These are phyloP conservation scores for Penicillium sp. DNA, from an alignment of 2,329 filamentous ascomycete species.

Conservation along the genomic window DNA sequence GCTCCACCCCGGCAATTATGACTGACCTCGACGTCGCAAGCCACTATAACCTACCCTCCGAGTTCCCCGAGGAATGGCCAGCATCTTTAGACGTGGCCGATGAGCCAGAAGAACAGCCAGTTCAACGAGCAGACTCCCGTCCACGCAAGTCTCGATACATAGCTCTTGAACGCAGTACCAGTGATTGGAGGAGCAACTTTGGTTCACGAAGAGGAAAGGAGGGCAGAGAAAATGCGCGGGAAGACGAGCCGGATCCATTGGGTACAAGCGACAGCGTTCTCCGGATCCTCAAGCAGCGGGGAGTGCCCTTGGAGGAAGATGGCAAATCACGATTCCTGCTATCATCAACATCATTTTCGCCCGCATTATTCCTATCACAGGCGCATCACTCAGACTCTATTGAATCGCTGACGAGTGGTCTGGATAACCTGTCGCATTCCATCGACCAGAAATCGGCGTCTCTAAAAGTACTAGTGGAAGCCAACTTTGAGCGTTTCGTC, in stretches of 20 bases:
- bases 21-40: slow-evolving; percentile 79
- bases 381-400: slow-evolving; percentile 86
- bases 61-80: slow-evolving; percentile 84
- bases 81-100: slow-evolving; percentile 72
- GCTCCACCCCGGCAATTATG: slow-evolving; percentile 41
- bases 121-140: slow-evolving; percentile 44
- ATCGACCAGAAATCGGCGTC: slow-evolving; percentile 98
- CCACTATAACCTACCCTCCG: slow-evolving; percentile 79
- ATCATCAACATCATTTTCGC: slow-evolving; percentile 93
- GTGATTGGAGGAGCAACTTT: slow-evolving; percentile 65
- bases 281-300: slow-evolving; percentile 70
- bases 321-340: slow-evolving; percentile 86
- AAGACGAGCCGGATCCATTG: slow-evolving; percentile 88
- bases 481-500: slow-evolving; percentile 97
- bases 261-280: slow-evolving; percentile 88
- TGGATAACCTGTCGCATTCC: slow-evolving; percentile 81
- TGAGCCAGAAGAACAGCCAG: slow-evolving; percentile 58
- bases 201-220: slow-evolving; percentile 67
- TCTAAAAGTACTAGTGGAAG: slow-evolving; percentile 92
- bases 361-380: slow-evolving; percentile 85
- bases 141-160: slow-evolving; percentile 75
- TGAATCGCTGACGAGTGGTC: slow-evolving; percentile 71
- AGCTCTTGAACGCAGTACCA: slow-evolving; percentile 73
- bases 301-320: slow-evolving; percentile 82
- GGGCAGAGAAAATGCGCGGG: slow-evolving; percentile 75